Percentiles rank a stretch among this genome's conserved stretches.
phyloP scores from a whole-genome alignment of 495 filamentous ascomycete species.

The Hypoxylon rickii region DNA sequence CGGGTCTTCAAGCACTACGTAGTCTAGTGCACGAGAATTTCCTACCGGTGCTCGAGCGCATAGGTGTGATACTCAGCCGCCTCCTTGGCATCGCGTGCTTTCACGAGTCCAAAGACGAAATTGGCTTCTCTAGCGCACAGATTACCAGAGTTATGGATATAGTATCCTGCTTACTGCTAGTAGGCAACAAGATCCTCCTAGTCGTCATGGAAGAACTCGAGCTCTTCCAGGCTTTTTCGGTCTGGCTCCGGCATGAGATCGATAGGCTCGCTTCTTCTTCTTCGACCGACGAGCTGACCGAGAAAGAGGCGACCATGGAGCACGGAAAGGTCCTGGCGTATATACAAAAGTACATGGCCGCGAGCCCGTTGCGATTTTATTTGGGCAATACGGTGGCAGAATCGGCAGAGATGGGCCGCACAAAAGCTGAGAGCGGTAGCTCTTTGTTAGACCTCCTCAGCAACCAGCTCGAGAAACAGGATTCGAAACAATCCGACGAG shows the following conservation, averaged over 20 bases:
- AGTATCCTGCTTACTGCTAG: conserved; percentile 73
- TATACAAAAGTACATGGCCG: conserved; percentile 54
- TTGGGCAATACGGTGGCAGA: conserved; percentile 43
- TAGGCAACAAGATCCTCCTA: conserved; percentile 73
- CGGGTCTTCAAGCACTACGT: conserved; percentile 76
- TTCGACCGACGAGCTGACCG: conserved; percentile 53
- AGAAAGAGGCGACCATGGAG: conserved; percentile 61
- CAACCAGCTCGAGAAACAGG: conserved; percentile 52
- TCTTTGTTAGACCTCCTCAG: conserved; percentile 52
- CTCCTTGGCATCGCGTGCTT: conserved; percentile 87
- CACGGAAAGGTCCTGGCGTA: conserved; percentile 57
- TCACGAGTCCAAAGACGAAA: conserved; percentile 66
- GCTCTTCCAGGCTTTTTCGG: conserved; percentile 77
- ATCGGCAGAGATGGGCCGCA: conserved; percentile 36
- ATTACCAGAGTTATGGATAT: conserved; percentile 65
- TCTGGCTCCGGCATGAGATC: conserved; percentile 86
- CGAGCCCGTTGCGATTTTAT: conserved; percentile 50
- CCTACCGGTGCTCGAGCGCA: conserved; percentile 82
- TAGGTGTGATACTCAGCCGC: conserved; percentile 78
- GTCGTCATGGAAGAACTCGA: conserved; percentile 75
- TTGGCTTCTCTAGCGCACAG: conserved; percentile 62
- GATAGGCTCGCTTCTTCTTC: conserved; percentile 60
- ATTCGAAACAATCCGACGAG: conserved; percentile 43
- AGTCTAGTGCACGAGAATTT: conserved; percentile 83
- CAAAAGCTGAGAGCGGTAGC: conserved; percentile 39